Evolutionary conservation across 1,139 yeast species (phyloP).

Genomic region (Pneumocystis wakefieldiae): DNA sequence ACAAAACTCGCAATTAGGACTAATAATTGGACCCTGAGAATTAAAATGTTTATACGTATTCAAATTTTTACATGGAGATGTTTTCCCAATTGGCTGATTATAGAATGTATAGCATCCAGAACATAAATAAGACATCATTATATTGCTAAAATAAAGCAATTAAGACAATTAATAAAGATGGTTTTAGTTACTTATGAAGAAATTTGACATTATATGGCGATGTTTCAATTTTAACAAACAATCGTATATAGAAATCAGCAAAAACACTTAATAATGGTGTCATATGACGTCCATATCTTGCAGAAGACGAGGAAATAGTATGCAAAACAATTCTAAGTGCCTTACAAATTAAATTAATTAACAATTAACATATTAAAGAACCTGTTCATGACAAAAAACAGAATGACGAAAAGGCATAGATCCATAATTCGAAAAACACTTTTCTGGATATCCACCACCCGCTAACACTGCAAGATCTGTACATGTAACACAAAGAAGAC

Average conservation of each 20-base stretch:
- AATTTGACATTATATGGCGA: conserved; percentile 72
- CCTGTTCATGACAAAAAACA: conserved; percentile 78
- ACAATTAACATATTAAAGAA: neutral
- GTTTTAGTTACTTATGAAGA: conserved; percentile 25
- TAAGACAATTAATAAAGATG: neutral
- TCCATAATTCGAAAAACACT: conserved; percentile 90
- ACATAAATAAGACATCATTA: conserved; percentile 72
- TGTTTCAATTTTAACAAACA: conserved; percentile 60
- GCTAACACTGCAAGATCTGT: conserved; percentile 93
- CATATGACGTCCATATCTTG: conserved; percentile 70
- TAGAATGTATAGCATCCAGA: conserved; percentile 69
- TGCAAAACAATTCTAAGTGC: conserved; percentile 74
- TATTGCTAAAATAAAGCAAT: conserved; percentile 29
- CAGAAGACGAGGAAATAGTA: conserved; percentile 68
- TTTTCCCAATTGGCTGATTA: conserved; percentile 61
- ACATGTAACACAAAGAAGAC: conserved; percentile 76
- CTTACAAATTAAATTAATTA: neutral
- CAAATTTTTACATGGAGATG: conserved; percentile 20
- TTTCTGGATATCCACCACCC: conserved; percentile 91
- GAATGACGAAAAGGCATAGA: conserved; percentile 59
- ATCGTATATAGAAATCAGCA: conserved; percentile 82
- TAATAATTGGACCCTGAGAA: conserved; percentile 44
- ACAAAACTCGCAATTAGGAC: conserved; percentile 52
- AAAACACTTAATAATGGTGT: conserved; percentile 76
- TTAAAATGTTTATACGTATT: conserved; percentile 35